A percentile compares a stretch with the other conserved stretches of the same genome.
phyloP scores from a whole-genome alignment of 2,329 filamentous ascomycete genomes.

The Penicillium hesseltinei region DNA sequence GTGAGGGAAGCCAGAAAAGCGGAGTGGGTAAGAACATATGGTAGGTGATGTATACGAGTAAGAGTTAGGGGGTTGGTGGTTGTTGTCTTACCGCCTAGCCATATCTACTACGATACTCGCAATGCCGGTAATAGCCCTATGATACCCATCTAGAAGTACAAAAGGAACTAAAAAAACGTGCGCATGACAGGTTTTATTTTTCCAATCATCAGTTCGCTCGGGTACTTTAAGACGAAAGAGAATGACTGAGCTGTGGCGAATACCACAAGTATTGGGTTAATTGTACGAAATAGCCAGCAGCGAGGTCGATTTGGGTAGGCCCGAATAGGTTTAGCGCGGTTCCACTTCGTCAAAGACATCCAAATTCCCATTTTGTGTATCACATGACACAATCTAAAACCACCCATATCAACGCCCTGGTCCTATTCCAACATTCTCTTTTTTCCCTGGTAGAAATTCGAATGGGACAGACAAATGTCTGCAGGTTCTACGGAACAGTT shows the following conservation, averaged over 20 bases:
- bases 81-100: too few species aligned
- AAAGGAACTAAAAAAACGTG: neutral
- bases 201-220: too few species aligned
- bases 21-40: too few species aligned
- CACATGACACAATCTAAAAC: neutral
- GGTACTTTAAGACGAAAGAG: neutral
- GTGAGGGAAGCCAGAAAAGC: too few species aligned
- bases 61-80: too few species aligned
- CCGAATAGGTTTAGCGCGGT: neutral
- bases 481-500: conserved; percentile 8
- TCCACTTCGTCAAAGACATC: neutral
- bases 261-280: neutral
- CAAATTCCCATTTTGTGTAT: neutral
- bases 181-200: neutral
- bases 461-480: conserved; percentile 10
- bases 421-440: neutral
- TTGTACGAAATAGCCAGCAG: neutral
- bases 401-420: neutral
- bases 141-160: neutral
- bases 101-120: too few species aligned
- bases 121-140: neutral
- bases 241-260: neutral
- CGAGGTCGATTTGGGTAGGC: neutral
- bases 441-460: neutral
- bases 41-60: too few species aligned